phyloP scores from a whole-genome alignment of 2,329 filamentous ascomycete genomes.

The Pseudocercospora macadamiae region DNA sequence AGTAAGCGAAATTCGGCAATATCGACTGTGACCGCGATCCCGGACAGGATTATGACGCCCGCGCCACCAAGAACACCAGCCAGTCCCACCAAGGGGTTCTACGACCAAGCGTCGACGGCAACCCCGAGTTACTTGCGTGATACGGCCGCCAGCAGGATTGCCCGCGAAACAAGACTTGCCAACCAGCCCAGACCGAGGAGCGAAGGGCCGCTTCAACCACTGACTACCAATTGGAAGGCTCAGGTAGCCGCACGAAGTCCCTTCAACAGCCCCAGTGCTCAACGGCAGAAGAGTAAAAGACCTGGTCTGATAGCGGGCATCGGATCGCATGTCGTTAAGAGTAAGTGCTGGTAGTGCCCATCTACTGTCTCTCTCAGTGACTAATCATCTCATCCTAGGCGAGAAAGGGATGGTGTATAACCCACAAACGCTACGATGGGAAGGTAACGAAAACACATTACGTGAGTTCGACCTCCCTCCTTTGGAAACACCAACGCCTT shows the following conservation, averaged over 20 bases:
- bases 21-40: slow-evolving; percentile 29
- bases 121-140: slow-evolving; percentile 68
- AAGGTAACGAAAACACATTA: slow-evolving; percentile 90
- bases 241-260: slow-evolving; percentile 56
- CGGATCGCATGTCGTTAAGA: slow-evolving; percentile 75
- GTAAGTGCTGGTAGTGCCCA: slow-evolving; percentile 57
- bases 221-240: slow-evolving; percentile 63
- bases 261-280: slow-evolving; percentile 53
- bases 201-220: slow-evolving; percentile 54
- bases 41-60: slow-evolving; percentile 52
- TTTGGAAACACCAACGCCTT: slow-evolving; percentile 41
- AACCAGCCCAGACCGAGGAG: slow-evolving; percentile 44
- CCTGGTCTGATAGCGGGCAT: slow-evolving; percentile 90
- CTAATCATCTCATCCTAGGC: slow-evolving; percentile 53
- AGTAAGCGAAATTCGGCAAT: slow-evolving; percentile 28
- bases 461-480: slow-evolving; percentile 69
- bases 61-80: slow-evolving; percentile 56
- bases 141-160: slow-evolving; percentile 67
- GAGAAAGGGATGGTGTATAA: slow-evolving; percentile 98
- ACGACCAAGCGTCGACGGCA: slow-evolving; percentile 44
- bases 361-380: background rate
- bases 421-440: slow-evolving; percentile 82
- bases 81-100: slow-evolving; percentile 51
- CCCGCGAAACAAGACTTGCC: slow-evolving; percentile 59
- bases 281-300: slow-evolving; percentile 55